Evolutionary conservation across 495 filamentous ascomycete species (phyloP), one percentile per base, ranked within the genome.

Genomic region (Neurospora pannonica): DNA sequence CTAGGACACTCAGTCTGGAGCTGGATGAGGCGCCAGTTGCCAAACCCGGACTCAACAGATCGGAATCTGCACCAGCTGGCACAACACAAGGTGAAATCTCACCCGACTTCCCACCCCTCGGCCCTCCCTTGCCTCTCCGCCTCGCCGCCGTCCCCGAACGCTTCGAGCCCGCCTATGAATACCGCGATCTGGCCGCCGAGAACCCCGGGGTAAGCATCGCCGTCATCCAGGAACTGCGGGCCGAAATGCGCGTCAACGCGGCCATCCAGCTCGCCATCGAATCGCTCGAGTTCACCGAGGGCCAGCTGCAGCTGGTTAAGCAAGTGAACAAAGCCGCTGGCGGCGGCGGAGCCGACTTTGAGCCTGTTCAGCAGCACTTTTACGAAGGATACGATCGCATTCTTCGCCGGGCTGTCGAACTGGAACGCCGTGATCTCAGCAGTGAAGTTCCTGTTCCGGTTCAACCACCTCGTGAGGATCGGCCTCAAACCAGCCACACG

Each of bases 251-350:
- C 9, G 80, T 81, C 28, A 79, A 81, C 31, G 75, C 79, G 4
- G 80, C 80, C 21, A 80, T 81, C 37, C 77, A 79, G 19, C 79
- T 81, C 10, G 80, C 80, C 38, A 73, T 81, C 6, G 80, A 81
- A 67, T 77, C 80, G 0, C 74, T 81, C 1, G 80, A 81, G 69
- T 80, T 81, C 60, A 79, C 80, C 38, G 80, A 81, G 17, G 72
- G 76, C 15, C 80, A 81, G 48, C 70, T 81, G 10, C 73, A 76
- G 48, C 60, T 81, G 2, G 76, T 81, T 34, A 80, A 76, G 37
- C 74, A 80, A 21, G 76, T 78, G 39, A 76, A 79, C 43, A 42
- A 70, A 3, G 28, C 79, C 4, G 75, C 78, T 67, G 28, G 54
- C 24, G 21, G 48, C 21, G 21, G 9, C 4, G 70, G 72, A 31